Conservation (phyloP, 2,329 filamentous ascomycete genomes). For the Alternaria novae-zelandiae region DNA sequence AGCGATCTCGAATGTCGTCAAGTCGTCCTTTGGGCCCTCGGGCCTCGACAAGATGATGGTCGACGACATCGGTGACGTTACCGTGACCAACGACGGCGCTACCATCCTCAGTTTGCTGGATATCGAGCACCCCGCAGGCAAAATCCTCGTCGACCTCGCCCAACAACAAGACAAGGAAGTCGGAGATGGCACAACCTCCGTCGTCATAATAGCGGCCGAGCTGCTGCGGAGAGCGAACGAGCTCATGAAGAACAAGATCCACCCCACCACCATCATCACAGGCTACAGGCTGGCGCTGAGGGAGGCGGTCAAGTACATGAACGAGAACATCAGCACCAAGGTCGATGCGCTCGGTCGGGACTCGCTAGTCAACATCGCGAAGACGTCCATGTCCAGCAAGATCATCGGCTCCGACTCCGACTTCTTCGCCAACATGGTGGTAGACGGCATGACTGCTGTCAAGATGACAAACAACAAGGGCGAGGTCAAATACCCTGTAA, state of each 20-base stretch:
- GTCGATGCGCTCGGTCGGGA: conserved; percentile 91
- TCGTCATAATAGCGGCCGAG: conserved; percentile 96
- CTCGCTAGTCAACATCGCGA: conserved; percentile 91
- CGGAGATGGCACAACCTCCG: conserved; percentile 96
- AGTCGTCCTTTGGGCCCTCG: conserved; percentile 96
- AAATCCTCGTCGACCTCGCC: conserved; percentile 96
- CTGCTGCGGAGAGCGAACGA: conserved; percentile 93
- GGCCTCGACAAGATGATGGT: conserved; percentile 99
- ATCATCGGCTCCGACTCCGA: conserved; percentile 95
- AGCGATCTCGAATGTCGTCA: conserved; percentile 97
- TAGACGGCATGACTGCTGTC: conserved; percentile 94
- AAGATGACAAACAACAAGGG: conserved; percentile 89
- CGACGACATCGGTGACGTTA: conserved; percentile 98
- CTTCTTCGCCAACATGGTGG: conserved; percentile 97
- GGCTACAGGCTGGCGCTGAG: conserved; percentile 94
- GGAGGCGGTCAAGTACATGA: conserved; percentile 98
- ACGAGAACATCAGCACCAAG: conserved; percentile 96
- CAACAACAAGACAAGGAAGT: conserved; percentile 99
- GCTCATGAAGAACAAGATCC: conserved; percentile 99
- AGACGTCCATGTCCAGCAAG: conserved; percentile 99
- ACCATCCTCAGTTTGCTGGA: conserved; percentile 95
- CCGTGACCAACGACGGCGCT: conserved; percentile 97
- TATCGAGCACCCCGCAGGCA: conserved; percentile 96
- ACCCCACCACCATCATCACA: conserved; percentile 98
- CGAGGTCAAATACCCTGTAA: conserved; percentile 96